Evolutionary conservation across 2,329 filamentous ascomycete species (phyloP), one percentile per base, ranked within the genome.

Genomic region (Exophiala viscosa): DNA sequence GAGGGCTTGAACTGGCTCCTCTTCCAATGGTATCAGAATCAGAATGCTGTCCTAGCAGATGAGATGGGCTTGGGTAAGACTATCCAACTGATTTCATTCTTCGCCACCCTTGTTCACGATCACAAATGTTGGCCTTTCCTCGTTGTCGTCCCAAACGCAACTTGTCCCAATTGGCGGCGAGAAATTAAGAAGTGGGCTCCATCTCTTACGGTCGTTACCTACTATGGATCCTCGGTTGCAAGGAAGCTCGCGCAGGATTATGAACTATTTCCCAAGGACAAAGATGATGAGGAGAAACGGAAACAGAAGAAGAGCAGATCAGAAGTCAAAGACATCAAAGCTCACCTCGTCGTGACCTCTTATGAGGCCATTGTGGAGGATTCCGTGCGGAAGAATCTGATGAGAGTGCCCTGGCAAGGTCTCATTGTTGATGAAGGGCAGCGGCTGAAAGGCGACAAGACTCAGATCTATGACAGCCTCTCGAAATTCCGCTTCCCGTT

Each of bases 11-110:
- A 97, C 64, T 99, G 93, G 91, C 80, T 99, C 2, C 85, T 96
- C 54, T 91, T 88, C 67, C 93, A 93, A 66, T 97, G 89, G 76
- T 87, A 90, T 63, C 77, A 81, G 45, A 79, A 85, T 61, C 85
- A 88, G 65, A 97, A 93, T 64, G 87, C 90, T 23, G 92, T 97
- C 53, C 80, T 97, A 5, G 93, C 93, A 0, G 93, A 99, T 66
- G 93, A 99, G 67, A 99, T 99, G 93, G 93, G 93, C 36, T 81
- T 99, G 1, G 93, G 93, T 31, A 99, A 99, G 74, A 99, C 93
- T 0, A 89, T 99, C 31, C 93, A 99, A 67, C 84, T 96, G 47
- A 87, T 97, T 55, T 83, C 85, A 2, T 81, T 96, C 57, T 79
- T 97, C 55, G 84, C 88, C 1, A 84, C 86, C 0, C 72, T 97